A percentile compares a stretch with the other conserved stretches of the same genome.
These are phyloP conservation scores for Aspergillus thermomutatus DNA, from an alignment of 2,329 filamentous ascomycete species.

Conservation along the genomic window DNA sequence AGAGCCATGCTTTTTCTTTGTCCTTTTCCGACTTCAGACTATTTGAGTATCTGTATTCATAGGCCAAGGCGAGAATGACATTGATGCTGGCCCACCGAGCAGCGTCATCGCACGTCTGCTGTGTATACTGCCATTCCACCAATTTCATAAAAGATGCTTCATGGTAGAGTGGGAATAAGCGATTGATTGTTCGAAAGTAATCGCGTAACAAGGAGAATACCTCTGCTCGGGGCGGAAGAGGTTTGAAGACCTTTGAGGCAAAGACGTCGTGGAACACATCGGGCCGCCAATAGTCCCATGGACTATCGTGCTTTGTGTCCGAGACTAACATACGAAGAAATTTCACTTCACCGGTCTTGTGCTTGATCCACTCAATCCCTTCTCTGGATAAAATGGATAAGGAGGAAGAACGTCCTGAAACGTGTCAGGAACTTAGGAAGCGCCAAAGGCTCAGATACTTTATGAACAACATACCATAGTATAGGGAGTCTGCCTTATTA, in stretches of 20 bases:
- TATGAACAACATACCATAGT: slow-evolving; percentile 52
- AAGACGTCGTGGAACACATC: slow-evolving; percentile 93
- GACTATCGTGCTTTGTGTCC: slow-evolving; percentile 77
- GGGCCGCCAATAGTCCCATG: slow-evolving; percentile 94
- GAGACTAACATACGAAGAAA: slow-evolving; percentile 86
- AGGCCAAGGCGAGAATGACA: slow-evolving; percentile 80
- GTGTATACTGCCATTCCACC: slow-evolving; percentile 87
- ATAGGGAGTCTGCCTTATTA: slow-evolving; percentile 83
- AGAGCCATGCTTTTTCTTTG: slow-evolving; percentile 85
- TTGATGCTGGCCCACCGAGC: slow-evolving; percentile 98
- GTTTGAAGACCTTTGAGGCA: slow-evolving; percentile 73
- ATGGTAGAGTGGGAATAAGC: slow-evolving; percentile 93
- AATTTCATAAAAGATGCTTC: slow-evolving; percentile 95
- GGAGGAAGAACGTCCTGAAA: slow-evolving; percentile 79
- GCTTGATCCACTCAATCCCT: slow-evolving; percentile 94
- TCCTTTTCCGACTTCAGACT: slow-evolving; percentile 83
- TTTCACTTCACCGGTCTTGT: slow-evolving; percentile 86
- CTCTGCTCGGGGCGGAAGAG: slow-evolving; percentile 77
- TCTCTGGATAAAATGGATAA: slow-evolving; percentile 96
- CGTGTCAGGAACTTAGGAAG: not conserved
- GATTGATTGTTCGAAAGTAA: slow-evolving; percentile 95
- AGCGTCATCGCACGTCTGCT: slow-evolving; percentile 85
- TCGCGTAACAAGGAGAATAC: slow-evolving; percentile 81
- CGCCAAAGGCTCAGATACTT: not conserved
- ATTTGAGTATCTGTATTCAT: slow-evolving; percentile 86